Evolutionary conservation across 116 monocot species (phyloP).

Genomic region (Iris pallida): DNA sequence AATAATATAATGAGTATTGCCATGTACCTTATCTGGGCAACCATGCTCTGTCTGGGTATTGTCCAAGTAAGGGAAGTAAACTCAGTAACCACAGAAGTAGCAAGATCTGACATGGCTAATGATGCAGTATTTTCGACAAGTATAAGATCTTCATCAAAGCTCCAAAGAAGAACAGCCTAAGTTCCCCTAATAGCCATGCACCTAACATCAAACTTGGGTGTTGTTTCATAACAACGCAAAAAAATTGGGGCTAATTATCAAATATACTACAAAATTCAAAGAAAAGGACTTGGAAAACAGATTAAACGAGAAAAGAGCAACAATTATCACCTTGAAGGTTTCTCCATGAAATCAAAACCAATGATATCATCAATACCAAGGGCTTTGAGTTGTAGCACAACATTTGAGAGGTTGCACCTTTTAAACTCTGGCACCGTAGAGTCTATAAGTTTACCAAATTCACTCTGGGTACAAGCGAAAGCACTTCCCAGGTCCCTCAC

Average conservation of each 20-base stretch:
- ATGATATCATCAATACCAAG: constrained; percentile 88
- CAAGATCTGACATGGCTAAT: constrained; percentile 94
- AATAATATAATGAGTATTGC: too few relatives aligned
- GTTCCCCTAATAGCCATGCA: too few relatives aligned
- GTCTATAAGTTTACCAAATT: constrained; percentile 69
- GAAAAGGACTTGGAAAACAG: too few relatives aligned
- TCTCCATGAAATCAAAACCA: constrained; percentile 97
- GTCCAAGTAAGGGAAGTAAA: constrained; percentile 91
- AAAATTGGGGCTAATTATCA: too few relatives aligned
- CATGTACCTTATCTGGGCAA: constrained; percentile 55
- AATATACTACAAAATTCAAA: too few relatives aligned
- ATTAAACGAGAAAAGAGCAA: neutral
- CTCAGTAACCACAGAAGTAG: constrained; percentile 80
- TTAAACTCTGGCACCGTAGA: constrained; percentile 92
- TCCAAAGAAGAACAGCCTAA: too few relatives aligned
- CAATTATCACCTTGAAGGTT: constrained; percentile 57
- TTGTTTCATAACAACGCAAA: too few relatives aligned
- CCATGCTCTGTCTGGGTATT: constrained; percentile 89
- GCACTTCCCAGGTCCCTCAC: constrained; percentile 93
- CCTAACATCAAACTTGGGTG: too few relatives aligned
- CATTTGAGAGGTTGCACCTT: constrained; percentile 89
- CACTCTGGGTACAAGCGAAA: constrained; percentile 79
- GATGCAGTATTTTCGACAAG: constrained; percentile 65
- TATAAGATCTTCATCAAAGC: constrained; percentile 22
- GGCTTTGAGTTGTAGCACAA: constrained; percentile 93